Evolutionary conservation across 768 basidiomycete species (phyloP).

Genomic region (Trametes gibbosa): DNA sequence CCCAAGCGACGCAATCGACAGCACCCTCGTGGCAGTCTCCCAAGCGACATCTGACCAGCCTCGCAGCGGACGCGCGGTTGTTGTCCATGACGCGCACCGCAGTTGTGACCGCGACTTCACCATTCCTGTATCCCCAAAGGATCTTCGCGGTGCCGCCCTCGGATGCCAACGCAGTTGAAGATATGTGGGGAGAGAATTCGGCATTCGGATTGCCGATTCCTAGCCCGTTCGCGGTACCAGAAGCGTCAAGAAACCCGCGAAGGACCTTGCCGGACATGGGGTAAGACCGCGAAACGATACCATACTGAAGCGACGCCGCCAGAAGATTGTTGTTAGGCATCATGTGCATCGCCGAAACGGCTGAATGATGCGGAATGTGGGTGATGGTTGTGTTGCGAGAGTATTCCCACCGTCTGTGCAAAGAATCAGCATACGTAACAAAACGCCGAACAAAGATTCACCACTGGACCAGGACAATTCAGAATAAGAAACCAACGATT

Average conservation of each 20-base stretch:
- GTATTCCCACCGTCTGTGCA: conserved; percentile 63
- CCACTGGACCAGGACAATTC: not conserved
- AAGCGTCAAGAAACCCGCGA: conserved; percentile 66
- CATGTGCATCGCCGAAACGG: conserved; percentile 57
- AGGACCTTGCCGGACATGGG: conserved; percentile 69
- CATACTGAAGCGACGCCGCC: conserved; percentile 61
- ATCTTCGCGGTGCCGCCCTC: conserved; percentile 65
- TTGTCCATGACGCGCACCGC: conserved; percentile 59
- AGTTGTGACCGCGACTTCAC: conserved; percentile 61
- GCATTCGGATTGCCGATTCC: conserved; percentile 74
- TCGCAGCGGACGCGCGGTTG: conserved; percentile 41
- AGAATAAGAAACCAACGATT: not conserved
- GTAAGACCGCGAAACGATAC: conserved; percentile 69
- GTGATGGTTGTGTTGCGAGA: conserved; percentile 59
- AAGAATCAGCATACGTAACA: conserved; percentile 2
- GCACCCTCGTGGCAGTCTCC: conserved; percentile 61
- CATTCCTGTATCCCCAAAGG: conserved; percentile 71
- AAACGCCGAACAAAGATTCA: not conserved
- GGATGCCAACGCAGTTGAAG: conserved; percentile 54
- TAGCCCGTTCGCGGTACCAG: conserved; percentile 53
- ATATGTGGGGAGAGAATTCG: conserved; percentile 69
- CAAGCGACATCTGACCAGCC: conserved; percentile 47
- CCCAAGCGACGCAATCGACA: conserved; percentile 56
- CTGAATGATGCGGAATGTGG: conserved; percentile 61
- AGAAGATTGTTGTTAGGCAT: conserved; percentile 57